Conservation (phyloP, 2,329 filamentous ascomycete genomes). For the Pseudocercospora fijiensis region DNA sequence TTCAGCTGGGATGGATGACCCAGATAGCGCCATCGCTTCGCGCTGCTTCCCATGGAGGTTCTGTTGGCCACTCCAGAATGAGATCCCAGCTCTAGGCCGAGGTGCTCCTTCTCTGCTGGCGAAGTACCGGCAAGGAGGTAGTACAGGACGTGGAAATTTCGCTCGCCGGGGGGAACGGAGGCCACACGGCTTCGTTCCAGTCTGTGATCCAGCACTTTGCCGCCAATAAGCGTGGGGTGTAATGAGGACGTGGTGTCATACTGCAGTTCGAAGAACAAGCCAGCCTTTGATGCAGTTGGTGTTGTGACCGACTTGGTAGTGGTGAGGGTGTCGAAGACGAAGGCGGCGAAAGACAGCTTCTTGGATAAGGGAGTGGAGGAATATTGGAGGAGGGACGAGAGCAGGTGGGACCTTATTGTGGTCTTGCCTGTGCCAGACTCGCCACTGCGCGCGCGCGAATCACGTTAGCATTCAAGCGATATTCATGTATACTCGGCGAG, state of each 20-base stretch:
- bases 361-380: slow-evolving; percentile 89
- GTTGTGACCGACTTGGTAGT: slow-evolving; percentile 97
- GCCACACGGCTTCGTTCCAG: slow-evolving; percentile 89
- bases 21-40: slow-evolving; percentile 91
- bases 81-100: slow-evolving; percentile 58
- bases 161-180: slow-evolving; percentile 88
- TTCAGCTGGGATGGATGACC: slow-evolving; percentile 96
- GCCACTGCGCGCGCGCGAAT: slow-evolving; percentile 63
- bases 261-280: slow-evolving; percentile 92
- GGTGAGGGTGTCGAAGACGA: slow-evolving; percentile 92
- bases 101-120: slow-evolving; percentile 81
- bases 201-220: slow-evolving; percentile 90
- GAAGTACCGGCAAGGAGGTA: slow-evolving; percentile 93
- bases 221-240: slow-evolving; percentile 85
- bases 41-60: slow-evolving; percentile 54
- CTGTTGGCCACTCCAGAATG: slow-evolving; percentile 55
- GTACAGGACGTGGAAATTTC: slow-evolving; percentile 94
- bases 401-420: slow-evolving; percentile 82
- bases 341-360: slow-evolving; percentile 89
- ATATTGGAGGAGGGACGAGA: slow-evolving; percentile 82
- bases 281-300: slow-evolving; percentile 91
- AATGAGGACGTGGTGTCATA: slow-evolving; percentile 87
- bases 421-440: slow-evolving; percentile 97
- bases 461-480: slow-evolving; percentile 20
- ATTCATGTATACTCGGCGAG: background rate